Evolutionary conservation across 2,329 filamentous ascomycete species (phyloP).

Genomic region (Fusarium floridanum): DNA sequence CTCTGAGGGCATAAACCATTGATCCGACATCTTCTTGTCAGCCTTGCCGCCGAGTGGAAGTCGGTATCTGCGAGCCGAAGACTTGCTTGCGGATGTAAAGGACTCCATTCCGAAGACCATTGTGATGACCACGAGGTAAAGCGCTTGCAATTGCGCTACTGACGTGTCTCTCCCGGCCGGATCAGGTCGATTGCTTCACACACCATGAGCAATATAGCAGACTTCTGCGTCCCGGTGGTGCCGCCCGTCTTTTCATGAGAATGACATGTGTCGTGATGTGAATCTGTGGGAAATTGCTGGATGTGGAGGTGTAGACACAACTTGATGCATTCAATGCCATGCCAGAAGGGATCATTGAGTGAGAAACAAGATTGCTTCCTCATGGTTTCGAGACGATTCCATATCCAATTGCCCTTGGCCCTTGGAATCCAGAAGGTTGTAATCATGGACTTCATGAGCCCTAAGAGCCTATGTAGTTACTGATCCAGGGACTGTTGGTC

Average conservation of each 20-base stretch:
- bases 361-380: neutral
- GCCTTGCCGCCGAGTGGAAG: neutral
- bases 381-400: neutral
- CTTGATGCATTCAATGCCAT: neutral
- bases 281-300: neutral
- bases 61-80: neutral
- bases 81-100: neutral
- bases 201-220: neutral
- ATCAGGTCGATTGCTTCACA: neutral
- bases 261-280: neutral
- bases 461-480: neutral
- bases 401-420: neutral
- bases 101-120: neutral
- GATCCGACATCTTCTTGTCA: neutral
- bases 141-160: neutral
- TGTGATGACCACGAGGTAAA: neutral
- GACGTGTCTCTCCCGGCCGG: neutral
- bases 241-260: neutral
- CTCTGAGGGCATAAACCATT: neutral
- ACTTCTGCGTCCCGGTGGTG: neutral
- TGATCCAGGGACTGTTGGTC: neutral
- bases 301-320: neutral
- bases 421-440: neutral
- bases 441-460: neutral
- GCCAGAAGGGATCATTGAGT: neutral